phyloP scores from a whole-genome alignment of 2,329 filamentous ascomycete species.

The Teratosphaeria nubilosa region DNA sequence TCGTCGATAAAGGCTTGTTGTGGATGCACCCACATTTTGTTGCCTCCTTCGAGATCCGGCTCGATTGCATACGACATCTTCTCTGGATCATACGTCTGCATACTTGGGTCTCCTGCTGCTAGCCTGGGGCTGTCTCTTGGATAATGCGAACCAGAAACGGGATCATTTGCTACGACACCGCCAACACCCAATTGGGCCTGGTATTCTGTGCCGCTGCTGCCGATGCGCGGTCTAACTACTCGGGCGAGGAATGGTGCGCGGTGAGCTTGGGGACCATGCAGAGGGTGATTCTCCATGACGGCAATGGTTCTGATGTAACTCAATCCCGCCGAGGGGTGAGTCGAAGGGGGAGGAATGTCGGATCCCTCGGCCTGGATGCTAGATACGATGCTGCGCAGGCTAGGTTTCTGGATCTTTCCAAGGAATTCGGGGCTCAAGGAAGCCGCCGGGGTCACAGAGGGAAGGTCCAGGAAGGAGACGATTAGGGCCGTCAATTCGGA shows the following conservation, averaged over 20 bases:
- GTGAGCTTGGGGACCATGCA: slow-evolving; percentile 48
- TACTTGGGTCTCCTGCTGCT: slow-evolving; percentile 10
- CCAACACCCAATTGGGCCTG: slow-evolving; percentile 34
- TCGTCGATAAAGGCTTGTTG: slow-evolving; percentile 36
- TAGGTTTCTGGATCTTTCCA: slow-evolving; percentile 29
- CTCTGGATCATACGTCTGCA: slow-evolving; percentile 32
- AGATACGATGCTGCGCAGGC: background rate
- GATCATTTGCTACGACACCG: slow-evolving; percentile 34
- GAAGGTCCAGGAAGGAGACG: slow-evolving; percentile 47
- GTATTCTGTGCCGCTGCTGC: slow-evolving; percentile 22
- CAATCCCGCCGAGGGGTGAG: slow-evolving; percentile 56
- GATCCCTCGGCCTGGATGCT: background rate
- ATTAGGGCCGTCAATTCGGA: slow-evolving; percentile 45
- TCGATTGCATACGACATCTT: slow-evolving; percentile 30
- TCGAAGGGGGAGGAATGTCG: slow-evolving; percentile 42
- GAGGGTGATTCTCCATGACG: slow-evolving; percentile 28
- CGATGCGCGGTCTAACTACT: slow-evolving; percentile 41
- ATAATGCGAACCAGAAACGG: slow-evolving; percentile 3
- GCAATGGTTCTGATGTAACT: slow-evolving; percentile 49
- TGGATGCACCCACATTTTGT: slow-evolving; percentile 43
- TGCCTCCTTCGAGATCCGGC: slow-evolving; percentile 38
- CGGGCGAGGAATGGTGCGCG: slow-evolving; percentile 47
- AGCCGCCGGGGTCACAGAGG: slow-evolving; percentile 24
- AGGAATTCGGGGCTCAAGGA: slow-evolving; percentile 7
- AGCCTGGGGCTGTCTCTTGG: background rate